Evolutionary conservation across 139 green algal genomes (phyloP).

Genomic region (Spirogloea muscicola): DNA sequence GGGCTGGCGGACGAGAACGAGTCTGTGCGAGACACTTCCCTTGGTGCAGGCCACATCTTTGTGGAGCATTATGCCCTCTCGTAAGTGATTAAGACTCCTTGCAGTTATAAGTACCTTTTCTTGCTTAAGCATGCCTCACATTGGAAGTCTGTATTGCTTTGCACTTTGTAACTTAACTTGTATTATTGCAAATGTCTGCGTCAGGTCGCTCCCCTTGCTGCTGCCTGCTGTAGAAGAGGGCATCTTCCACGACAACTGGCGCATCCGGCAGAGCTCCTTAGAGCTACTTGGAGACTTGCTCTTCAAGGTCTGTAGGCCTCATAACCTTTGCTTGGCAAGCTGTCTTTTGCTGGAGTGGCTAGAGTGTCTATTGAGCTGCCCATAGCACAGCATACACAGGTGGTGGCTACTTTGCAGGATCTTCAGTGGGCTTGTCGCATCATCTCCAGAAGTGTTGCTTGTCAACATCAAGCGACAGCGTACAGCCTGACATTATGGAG

Average conservation of each 20-base stretch:
- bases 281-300: conserved; percentile 94
- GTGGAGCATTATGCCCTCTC: conserved; percentile 77
- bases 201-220: conserved; percentile 69
- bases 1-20: conserved; percentile 93
- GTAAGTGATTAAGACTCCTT: conserved; percentile 4
- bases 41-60: conserved; percentile 67
- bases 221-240: conserved; percentile 88
- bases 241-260: conserved; percentile 83
- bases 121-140: background rate
- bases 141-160: background rate
- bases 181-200: too few species aligned
- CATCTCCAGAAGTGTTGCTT: too few species aligned
- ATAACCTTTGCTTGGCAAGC: too few species aligned
- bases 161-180: background rate
- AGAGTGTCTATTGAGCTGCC: too few species aligned
- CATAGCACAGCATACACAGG: too few species aligned
- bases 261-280: conserved; percentile 87
- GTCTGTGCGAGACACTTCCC: conserved; percentile 81
- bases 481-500: too few species aligned
- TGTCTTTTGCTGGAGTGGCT: too few species aligned
- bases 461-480: too few species aligned
- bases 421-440: too few species aligned
- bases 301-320: conserved; percentile 77
- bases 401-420: too few species aligned
- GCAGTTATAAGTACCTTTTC: conserved; percentile 15